Conservation (phyloP, 2,329 filamentous ascomycete genomes). For the Pyrenochaeta sp. region DNA sequence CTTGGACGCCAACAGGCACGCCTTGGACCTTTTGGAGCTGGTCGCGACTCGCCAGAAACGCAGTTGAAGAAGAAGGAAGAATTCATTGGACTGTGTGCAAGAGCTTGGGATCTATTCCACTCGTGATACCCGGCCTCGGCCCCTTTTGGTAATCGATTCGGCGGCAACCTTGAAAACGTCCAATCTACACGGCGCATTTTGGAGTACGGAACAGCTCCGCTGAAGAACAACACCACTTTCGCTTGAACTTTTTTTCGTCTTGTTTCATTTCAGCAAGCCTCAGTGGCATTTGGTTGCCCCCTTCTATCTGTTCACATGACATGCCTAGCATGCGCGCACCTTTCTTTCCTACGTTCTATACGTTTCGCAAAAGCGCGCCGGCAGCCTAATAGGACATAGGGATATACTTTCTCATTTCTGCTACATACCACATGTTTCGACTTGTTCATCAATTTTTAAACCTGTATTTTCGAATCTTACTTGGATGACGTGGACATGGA, state of each 20-base stretch:
- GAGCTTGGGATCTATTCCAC: constrained; percentile 97
- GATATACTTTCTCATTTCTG: constrained; percentile 20
- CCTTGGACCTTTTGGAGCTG: constrained; percentile 76
- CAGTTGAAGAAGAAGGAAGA: constrained; percentile 89
- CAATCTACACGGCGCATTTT: constrained; percentile 26
- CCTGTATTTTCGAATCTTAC: constrained; percentile 2
- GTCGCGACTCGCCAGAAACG: constrained; percentile 82
- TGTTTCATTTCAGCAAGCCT: constrained; percentile 18
- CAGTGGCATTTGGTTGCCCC: constrained; percentile 20
- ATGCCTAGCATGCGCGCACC: constrained; percentile 1
- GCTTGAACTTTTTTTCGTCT: constrained; percentile 29
- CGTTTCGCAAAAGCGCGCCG: constrained; percentile 35
- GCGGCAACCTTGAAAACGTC: constrained; percentile 16
- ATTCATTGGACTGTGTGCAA: constrained; percentile 84
- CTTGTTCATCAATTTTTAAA: constrained; percentile 4
- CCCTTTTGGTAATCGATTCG: constrained; percentile 16
- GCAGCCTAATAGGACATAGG: constrained; percentile 36
- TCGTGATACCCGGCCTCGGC: constrained; percentile 62
- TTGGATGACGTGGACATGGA: constrained; percentile 3
- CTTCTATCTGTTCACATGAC: constrained; percentile 14
- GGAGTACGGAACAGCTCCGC: constrained; percentile 30
- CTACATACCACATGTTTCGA: constrained; percentile 11
- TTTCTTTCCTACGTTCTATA: constrained; percentile 6
- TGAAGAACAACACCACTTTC: constrained; percentile 31
- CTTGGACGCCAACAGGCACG: constrained; percentile 69